Base-by-base conservation (phyloP, 768 basidiomycete genomes). In the Xerocomellus amylosporus region DNA sequence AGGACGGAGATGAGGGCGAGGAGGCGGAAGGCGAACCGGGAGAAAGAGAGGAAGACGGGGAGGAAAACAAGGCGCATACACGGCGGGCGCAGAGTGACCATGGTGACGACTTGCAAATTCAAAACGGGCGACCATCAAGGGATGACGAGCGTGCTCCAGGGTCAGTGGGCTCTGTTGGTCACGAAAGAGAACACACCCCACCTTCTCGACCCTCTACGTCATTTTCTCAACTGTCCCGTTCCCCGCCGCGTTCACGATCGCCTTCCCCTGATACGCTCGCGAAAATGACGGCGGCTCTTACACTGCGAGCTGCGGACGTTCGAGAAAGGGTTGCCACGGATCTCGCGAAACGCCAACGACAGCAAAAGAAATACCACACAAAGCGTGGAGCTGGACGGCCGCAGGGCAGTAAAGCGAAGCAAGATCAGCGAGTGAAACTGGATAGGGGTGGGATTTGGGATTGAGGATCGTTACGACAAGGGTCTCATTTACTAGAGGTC, bases 381-480 rank as follows among this genome's bases (percentile, higher is more conserved):
- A 90, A 86, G 70, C 81, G 85, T 57, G 78, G 80, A 8, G 77
- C 77, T 4, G 88, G 88, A 24, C 76, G 90, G 37, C 75, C 84
- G 22, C 84, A 85, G 59, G 93, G 93, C 20, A 92, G 88, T 67
- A 95, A 95, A 68, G 86, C 86, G 51, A 95, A 92, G 73, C 84
- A 85, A 64, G 89, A 93, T 63, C 79, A 72, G 30, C 76, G 81
- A 54, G 79, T 90, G 12, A 84, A 82, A 62, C 46, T 81, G 39
- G 87, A 87, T 63, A 74, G 73, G 48, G 74, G 77, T 63, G 83
- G 81, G 17, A 69, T 84, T 38, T 90, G 85, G 85, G 83, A 81
- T 43, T 86, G 72, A 65, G 49, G 51, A 53, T 34, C 46, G 56
- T 61, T 61, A 64, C 62, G 54, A 56, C 51, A 55, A 40, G 26